Conservation (phyloP, 257 asterid genomes). For the Plantago ovata region DNA sequence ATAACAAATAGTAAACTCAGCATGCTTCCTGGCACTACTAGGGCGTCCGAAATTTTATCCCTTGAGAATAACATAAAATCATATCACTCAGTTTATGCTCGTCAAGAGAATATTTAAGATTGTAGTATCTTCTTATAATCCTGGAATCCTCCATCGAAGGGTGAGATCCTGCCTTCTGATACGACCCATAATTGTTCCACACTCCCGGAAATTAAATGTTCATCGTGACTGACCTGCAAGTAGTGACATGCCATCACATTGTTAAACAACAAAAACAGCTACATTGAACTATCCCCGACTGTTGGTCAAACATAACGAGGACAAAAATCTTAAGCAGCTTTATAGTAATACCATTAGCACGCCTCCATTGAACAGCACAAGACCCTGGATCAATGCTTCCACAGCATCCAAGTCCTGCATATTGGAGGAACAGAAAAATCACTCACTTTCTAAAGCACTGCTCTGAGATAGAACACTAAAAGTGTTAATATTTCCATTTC, state of each 20-base stretch:
- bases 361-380: slow-evolving; percentile 96
- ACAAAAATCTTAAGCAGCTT: slow-evolving; percentile 7
- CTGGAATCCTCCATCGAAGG: slow-evolving; percentile 73
- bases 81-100: background rate
- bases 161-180: slow-evolving; percentile 64
- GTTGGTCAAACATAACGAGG: background rate
- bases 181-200: slow-evolving; percentile 95
- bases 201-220: slow-evolving; percentile 93
- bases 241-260: slow-evolving; percentile 1
- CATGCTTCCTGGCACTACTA: background rate
- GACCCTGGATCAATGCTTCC: slow-evolving; percentile 97
- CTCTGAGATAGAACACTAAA: background rate
- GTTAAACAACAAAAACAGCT: slow-evolving; percentile 14
- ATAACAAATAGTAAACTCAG: background rate
- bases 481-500: too few species aligned
- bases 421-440: background rate
- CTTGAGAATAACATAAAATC: background rate
- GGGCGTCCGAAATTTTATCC: slow-evolving; percentile 1
- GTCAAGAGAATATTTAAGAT: slow-evolving; percentile 22
- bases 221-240: slow-evolving; percentile 92
- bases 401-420: slow-evolving; percentile 92
- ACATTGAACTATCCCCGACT: background rate
- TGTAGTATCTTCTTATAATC: slow-evolving; percentile 87
- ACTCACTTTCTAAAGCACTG: background rate
- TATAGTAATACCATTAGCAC: slow-evolving; percentile 69